A percentile compares a stretch with the other conserved stretches of the same genome.
These are phyloP conservation scores for Thelonectria rubi DNA, from an alignment of 2,329 filamentous ascomycete species.

Conservation along the genomic window DNA sequence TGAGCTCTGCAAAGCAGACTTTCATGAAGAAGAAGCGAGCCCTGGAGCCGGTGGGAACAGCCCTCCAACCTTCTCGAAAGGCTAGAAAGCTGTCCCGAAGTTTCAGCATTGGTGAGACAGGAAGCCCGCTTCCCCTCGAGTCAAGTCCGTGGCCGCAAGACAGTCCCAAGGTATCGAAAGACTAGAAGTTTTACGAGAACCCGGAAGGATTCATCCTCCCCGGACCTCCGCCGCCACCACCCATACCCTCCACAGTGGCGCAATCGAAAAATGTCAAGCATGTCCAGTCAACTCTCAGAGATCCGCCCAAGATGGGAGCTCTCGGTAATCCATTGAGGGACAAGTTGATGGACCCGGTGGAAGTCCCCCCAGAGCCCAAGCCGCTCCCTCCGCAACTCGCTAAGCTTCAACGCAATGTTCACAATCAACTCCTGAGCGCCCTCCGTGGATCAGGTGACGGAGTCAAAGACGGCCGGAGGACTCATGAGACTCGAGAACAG, in stretches of 20 bases:
- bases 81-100: slow-evolving; percentile 28
- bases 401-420: slow-evolving; percentile 23
- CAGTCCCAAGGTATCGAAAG: background rate
- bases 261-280: slow-evolving; percentile 17
- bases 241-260: slow-evolving; percentile 25
- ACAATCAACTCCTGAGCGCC: slow-evolving; percentile 32
- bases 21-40: background rate
- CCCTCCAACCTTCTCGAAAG: slow-evolving; percentile 17
- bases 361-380: no score
- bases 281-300: slow-evolving; percentile 10
- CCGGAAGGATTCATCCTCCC: slow-evolving; percentile 21
- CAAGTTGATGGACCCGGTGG: background rate
- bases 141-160: background rate
- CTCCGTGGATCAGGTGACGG: slow-evolving; percentile 21
- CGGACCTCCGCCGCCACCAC: slow-evolving; percentile 7
- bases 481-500: background rate
- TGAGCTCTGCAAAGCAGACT: background rate
- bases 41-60: background rate
- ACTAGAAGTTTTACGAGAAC: slow-evolving; percentile 5
- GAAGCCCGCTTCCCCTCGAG: slow-evolving; percentile 39
- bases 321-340: background rate
- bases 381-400: slow-evolving; percentile 4
- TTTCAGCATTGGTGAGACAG: slow-evolving; percentile 42
- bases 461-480: background rate
- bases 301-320: slow-evolving; percentile 3